Base-by-base conservation (phyloP, 1,139 yeast genomes). In the Blastobotrys illinoisensis region DNA sequence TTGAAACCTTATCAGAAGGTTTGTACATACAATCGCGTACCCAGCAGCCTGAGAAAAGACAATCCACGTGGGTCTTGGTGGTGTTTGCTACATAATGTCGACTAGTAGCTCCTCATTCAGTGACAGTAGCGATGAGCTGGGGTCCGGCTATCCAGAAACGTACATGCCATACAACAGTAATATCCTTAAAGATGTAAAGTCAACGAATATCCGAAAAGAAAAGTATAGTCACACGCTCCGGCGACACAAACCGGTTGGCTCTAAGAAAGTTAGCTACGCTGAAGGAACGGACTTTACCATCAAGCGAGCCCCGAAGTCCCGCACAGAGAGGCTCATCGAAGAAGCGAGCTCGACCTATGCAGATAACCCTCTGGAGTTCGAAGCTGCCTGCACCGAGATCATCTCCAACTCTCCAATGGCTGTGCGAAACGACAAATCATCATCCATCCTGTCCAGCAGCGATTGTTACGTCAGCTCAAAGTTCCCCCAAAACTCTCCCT, bases 381-480 rank as follows among this genome's bases (percentile, higher is more conserved):
- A 32, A 14, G 18, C 13, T 1, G 36, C 46, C 48, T 18, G 43
- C n/a, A 18, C 16, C 19, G 44, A 52, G 40, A 52, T 52, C 23
- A 36, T 48, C 18, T 46, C 46, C 36, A 52, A 44, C n/a, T 45
- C 51, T 1, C 54, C 54, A n/a, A 36, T 48, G 26, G 46, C 45
- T 3, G 40, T 32, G 18, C 51, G 45, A 1, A 23, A 32, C 7
- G 40, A 48, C 9, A 26, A 24, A 9, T 32, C 50, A 13, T 40
- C 51, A n/a, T 44, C 51, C 7, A 46, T 48, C n/a, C 49, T 49
- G 13, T 55, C 57, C 18, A 52, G 52, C 24, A 48, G 54, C 44
- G 57, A 55, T 44, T 24, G n/a, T 3, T 55, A 49, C 36, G 19
- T 51, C 50, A 14, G 20, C 13, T 21, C 14, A 13, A n/a, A 13